Base-by-base conservation (phyloP, 441 rosid species). In the Viola pubescens region DNA sequence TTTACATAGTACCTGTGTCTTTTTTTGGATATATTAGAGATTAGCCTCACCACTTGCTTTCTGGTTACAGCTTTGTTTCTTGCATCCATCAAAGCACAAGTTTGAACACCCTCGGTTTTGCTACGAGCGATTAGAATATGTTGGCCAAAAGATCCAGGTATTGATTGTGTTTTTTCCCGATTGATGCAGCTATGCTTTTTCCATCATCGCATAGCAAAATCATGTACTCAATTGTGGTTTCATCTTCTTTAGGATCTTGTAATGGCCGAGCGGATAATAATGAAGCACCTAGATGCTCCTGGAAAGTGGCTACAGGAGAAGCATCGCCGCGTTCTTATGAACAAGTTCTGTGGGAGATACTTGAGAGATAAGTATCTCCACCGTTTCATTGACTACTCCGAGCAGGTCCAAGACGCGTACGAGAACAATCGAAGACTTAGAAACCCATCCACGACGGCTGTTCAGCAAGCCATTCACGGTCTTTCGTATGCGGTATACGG, bases 131-230 rank as follows among this genome's bases (percentile, higher is more conserved):
- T 61, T 92, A 48, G 98, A 92, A 73, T 89, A 84, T 4, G 79
- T 92, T 3, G 97, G 98, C 70, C 98, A 89, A 67, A 92, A 92
- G 84, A 86, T 87, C 67, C 98, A 91, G 92, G 98, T 91, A 77
- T 38, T 4, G 56, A 7, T 37, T 34, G 11, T 43, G 37, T 42
- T 42, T 47, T 14, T 60, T 38, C 1, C 37, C 9, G 5, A 9
- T 42, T 47, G 8, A 9, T 12, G 12, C 43, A 26, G 3, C 7
- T 61, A 3, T 9, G 11, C 54, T 13, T 6, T 66, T 39, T 6
- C 64, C 2, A 57, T 6, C 52, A 43, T 10, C 55, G 7, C 8
- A 5, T 4, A 59, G 37, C 48, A 11, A 54, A 13, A 19, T 47
- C 50, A 47, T 37, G 26, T 61, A 13, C 54, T 6, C 11, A 48